Evolutionary conservation across 495 filamentous ascomycete genomes (phyloP).

Genomic region (Hypoxylon perforatum): DNA sequence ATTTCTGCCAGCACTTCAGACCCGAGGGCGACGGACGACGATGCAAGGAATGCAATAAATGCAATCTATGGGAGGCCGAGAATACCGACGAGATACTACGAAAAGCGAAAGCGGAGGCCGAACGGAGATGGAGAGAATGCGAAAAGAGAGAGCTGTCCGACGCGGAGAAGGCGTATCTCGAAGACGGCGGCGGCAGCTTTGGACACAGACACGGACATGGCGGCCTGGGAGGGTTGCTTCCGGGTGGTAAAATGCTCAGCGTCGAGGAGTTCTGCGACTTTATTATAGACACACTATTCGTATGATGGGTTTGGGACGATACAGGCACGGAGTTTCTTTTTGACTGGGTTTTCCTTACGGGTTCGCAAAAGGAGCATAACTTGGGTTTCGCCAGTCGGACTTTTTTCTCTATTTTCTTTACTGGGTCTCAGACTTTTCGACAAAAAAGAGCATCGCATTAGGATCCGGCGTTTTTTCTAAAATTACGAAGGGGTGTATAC

Average conservation of each 20-base stretch:
- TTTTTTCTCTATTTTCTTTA: neutral
- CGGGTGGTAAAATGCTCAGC: slow-evolving; percentile 50
- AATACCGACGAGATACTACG: slow-evolving; percentile 82
- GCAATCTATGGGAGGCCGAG: slow-evolving; percentile 89
- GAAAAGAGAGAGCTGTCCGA: slow-evolving; percentile 65
- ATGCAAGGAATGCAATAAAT: slow-evolving; percentile 84
- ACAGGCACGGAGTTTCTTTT: slow-evolving; percentile 24
- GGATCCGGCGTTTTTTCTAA: slow-evolving; percentile 17
- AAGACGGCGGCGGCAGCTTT: slow-evolving; percentile 51
- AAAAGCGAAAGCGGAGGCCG: slow-evolving; percentile 80
- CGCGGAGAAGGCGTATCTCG: slow-evolving; percentile 60
- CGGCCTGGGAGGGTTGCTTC: slow-evolving; percentile 43
- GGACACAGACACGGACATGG: slow-evolving; percentile 34
- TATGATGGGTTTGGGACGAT: slow-evolving; percentile 36
- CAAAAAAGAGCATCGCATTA: slow-evolving; percentile 26
- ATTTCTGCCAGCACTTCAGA: slow-evolving; percentile 98
- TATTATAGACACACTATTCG: slow-evolving; percentile 54
- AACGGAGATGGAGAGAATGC: slow-evolving; percentile 79
- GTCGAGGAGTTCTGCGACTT: slow-evolving; percentile 58
- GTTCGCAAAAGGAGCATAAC: slow-evolving; percentile 24
- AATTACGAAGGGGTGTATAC: slow-evolving; percentile 5
- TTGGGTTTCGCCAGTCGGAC: slow-evolving; percentile 8
- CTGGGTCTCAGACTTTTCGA: slow-evolving; percentile 12
- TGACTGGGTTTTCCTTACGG: neutral
- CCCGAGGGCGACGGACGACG: slow-evolving; percentile 71